phyloP scores from a whole-genome alignment of 164 flowering plant species.

The Pachysandra terminalis region DNA sequence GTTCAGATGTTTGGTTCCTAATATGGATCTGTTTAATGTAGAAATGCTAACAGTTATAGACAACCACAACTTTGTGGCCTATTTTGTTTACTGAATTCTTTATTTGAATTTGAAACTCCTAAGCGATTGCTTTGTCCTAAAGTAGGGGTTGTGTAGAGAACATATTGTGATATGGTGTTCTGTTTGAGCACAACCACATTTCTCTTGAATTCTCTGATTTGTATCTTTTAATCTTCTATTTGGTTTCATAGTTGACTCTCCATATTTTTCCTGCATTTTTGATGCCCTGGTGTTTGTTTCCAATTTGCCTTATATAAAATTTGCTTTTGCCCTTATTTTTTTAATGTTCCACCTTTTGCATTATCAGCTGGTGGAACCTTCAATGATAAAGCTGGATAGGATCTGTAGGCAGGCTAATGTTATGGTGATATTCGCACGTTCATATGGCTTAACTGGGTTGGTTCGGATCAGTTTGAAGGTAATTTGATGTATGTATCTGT shows the following conservation, averaged over 20 bases:
- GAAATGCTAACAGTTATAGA: too few species aligned
- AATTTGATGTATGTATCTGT: constrained; percentile 20
- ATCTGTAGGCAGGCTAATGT: constrained; percentile 85
- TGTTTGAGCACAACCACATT: background rate
- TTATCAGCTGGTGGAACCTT: constrained; percentile 75
- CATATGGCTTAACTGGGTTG: constrained; percentile 94
- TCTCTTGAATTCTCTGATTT: background rate
- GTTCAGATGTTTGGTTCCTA: too few species aligned
- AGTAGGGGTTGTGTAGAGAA: background rate
- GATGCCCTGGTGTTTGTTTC: background rate
- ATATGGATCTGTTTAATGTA: too few species aligned
- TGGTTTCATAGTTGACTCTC: background rate
- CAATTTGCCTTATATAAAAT: background rate
- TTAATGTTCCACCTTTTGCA: constrained; percentile 7
- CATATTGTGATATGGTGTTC: background rate
- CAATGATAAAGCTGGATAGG: constrained; percentile 78
- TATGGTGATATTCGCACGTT: constrained; percentile 81
- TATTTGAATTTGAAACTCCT: too few species aligned
- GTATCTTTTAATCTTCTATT: background rate
- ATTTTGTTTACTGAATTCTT: too few species aligned
- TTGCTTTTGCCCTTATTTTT: background rate
- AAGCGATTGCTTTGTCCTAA: too few species aligned
- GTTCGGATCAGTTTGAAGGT: constrained; percentile 97
- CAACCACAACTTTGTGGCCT: too few species aligned
- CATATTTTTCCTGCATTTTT: background rate